These are phyloP conservation scores for Phytophthora cactorum DNA, from an alignment of 352 stramenopile species.

Conservation along the genomic window DNA sequence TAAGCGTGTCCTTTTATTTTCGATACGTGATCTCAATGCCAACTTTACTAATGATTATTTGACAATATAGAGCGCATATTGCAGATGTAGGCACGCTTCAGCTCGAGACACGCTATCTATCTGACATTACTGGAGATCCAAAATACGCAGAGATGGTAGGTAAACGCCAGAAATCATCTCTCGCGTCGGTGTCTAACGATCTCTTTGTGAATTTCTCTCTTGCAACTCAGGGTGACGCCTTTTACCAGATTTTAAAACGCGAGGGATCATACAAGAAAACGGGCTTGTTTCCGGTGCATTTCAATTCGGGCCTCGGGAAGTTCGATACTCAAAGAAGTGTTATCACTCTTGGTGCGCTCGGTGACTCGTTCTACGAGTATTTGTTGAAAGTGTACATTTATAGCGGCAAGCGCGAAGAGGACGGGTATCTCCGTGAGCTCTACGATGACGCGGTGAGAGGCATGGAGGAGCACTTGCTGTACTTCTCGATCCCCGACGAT, in stretches of 20 bases:
- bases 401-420: conserved; percentile 80
- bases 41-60: background rate
- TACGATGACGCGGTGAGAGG: conserved; percentile 96
- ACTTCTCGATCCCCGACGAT: conserved; percentile 59
- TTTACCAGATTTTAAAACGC: conserved; percentile 75
- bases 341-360: conserved; percentile 90
- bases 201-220: background rate
- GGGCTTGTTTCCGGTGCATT: conserved; percentile 91
- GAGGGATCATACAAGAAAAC: conserved; percentile 75
- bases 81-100: conserved; percentile 88
- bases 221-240: conserved; percentile 64
- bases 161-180: conserved; percentile 2
- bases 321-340: conserved; percentile 30
- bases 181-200: background rate
- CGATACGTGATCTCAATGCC: background rate
- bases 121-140: conserved; percentile 74
- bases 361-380: conserved; percentile 99
- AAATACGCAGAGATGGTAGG: conserved; percentile 74
- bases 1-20: conserved; percentile 14
- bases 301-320: conserved; percentile 46
- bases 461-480: conserved; percentile 93
- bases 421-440: conserved; percentile 77
- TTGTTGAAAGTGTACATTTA: conserved; percentile 98
- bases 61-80: conserved; percentile 59
- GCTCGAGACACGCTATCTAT: conserved; percentile 84